phyloP scores from a whole-genome alignment of 192 early-diverging fungal genomes.

The Podila clonocystis region DNA sequence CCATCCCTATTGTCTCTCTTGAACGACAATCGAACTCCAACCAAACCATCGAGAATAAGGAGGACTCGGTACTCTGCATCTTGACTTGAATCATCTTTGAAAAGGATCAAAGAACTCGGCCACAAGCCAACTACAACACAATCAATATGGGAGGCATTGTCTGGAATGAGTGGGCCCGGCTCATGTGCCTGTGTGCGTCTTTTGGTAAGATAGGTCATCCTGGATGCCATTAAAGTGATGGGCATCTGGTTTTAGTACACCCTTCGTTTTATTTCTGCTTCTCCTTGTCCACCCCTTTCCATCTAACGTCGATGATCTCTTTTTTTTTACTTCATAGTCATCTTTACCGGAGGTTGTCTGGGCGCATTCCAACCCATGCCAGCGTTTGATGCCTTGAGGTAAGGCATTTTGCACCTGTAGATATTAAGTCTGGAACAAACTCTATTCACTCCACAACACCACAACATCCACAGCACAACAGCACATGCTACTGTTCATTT shows the following conservation, averaged over 20 bases:
- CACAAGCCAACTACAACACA: background rate
- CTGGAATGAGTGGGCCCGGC: slow-evolving; percentile 48
- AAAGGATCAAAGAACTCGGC: no score
- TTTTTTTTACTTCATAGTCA: slow-evolving; percentile 19
- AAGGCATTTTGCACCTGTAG: background rate
- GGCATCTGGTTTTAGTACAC: background rate
- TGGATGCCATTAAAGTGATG: no score
- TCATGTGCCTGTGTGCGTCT: slow-evolving; percentile 30
- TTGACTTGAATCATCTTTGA: no score
- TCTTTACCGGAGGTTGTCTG: slow-evolving; percentile 37
- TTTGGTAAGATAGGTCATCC: slow-evolving; percentile 18
- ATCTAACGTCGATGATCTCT: background rate
- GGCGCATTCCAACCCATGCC: slow-evolving; percentile 37
- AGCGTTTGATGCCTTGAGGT: slow-evolving; percentile 40
- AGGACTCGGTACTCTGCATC: no score
- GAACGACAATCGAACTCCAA: background rate
- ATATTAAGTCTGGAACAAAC: background rate
- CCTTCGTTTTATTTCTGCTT: background rate
- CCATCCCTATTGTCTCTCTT: background rate
- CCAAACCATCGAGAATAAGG: background rate
- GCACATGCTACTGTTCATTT: no score
- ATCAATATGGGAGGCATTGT: slow-evolving; percentile 37
- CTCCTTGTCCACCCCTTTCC: background rate
- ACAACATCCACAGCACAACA: no score
- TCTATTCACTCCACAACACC: background rate